Evolutionary conservation across 768 basidiomycete genomes (phyloP).

Genomic region (Mycena venus): DNA sequence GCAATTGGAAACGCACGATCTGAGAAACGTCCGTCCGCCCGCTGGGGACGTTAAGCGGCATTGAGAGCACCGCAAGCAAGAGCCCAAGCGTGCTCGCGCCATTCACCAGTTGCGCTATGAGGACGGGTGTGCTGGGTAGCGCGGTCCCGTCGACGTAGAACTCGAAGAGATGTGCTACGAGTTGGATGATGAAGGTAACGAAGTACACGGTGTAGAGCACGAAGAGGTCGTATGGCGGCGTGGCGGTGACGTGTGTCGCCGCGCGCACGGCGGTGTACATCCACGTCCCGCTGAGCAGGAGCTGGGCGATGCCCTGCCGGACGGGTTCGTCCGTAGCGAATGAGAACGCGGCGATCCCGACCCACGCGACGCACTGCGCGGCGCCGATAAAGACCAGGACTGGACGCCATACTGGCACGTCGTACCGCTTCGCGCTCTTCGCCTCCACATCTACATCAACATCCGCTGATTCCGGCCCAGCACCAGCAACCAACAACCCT

Average conservation of each 20-base stretch:
- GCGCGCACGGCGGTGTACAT: constrained; percentile 76
- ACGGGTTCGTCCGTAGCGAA: constrained; percentile 50
- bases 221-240: constrained; percentile 76
- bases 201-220: constrained; percentile 66
- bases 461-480: too few relatives aligned
- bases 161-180: constrained; percentile 69
- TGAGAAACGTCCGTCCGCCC: constrained; percentile 56
- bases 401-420: constrained; percentile 71
- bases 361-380: constrained; percentile 69
- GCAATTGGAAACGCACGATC: constrained; percentile 67
- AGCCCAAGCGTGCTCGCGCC: constrained; percentile 45
- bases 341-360: constrained; percentile 67
- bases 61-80: constrained; percentile 39
- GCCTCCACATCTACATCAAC: constrained; percentile 28
- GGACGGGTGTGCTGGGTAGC: constrained; percentile 48
- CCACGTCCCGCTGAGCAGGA: constrained; percentile 72
- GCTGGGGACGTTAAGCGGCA: constrained; percentile 21
- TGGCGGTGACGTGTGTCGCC: constrained; percentile 63
- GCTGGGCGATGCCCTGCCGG: constrained; percentile 53
- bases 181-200: constrained; percentile 55
- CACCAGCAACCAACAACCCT: constrained; percentile 46
- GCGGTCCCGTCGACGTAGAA: constrained; percentile 49
- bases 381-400: constrained; percentile 69
- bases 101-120: constrained; percentile 53
- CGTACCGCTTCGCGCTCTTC: constrained; percentile 25